Percentiles rank a stretch among this genome's conserved stretches.
These are phyloP conservation scores for Hericium erinaceus DNA, from an alignment of 768 basidiomycete genomes.

Conservation along the genomic window DNA sequence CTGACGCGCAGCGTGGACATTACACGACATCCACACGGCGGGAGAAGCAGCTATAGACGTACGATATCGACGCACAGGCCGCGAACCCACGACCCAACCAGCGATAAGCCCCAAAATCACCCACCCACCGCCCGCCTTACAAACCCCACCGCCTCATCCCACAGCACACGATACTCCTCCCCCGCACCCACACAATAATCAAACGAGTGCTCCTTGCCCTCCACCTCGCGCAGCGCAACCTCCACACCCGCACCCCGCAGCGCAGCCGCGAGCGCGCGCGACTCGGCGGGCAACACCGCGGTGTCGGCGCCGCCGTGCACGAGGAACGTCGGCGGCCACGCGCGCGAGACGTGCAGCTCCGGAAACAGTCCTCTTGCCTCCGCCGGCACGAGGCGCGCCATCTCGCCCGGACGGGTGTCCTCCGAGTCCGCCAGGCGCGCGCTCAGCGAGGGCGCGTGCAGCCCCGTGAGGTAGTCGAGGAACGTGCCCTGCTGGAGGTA, in stretches of 20 bases:
- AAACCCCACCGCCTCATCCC: conserved; percentile 26
- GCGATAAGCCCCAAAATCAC: too few relatives aligned
- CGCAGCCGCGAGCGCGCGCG: conserved; percentile 25
- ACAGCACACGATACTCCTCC: conserved; percentile 22
- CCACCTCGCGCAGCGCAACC: conserved; percentile 27
- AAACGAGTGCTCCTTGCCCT: conserved; percentile 45
- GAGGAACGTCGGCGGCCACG: conserved; percentile 39
- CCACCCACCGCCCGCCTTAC: not conserved
- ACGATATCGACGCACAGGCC: too few relatives aligned
- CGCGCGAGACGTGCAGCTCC: conserved; percentile 27
- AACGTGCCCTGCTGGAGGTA: conserved; percentile 50
- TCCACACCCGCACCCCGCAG: conserved; percentile 28
- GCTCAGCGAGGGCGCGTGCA: conserved; percentile 38
- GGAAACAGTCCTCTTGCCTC: conserved; percentile 35
- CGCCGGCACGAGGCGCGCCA: conserved; percentile 17
- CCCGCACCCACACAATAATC: conserved; percentile 41
- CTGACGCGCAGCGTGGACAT: too few relatives aligned
- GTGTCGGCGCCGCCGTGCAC: conserved; percentile 41
- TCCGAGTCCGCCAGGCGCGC: conserved; percentile 17
- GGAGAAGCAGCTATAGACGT: too few relatives aligned
- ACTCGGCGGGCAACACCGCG: conserved; percentile 35
- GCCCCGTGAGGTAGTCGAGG: conserved; percentile 50
- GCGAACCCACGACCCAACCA: too few relatives aligned
- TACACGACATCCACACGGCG: too few relatives aligned
- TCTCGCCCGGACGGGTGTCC: too few relatives aligned